Conservation (phyloP, 768 basidiomycete species). For the Hebeloma cylindrosporum region DNA sequence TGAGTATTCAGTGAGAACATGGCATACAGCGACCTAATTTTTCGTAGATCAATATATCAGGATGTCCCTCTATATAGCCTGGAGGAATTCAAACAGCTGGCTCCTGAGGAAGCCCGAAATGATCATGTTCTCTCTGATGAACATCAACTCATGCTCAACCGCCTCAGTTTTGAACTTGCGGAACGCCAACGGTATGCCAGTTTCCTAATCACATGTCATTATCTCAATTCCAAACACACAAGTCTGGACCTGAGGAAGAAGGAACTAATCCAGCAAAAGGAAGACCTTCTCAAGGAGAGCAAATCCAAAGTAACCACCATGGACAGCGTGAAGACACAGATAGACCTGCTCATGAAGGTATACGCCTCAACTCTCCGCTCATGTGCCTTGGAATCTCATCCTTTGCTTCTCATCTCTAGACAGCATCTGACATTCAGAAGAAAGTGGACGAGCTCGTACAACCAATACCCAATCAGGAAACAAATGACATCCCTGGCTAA, state of each 20-base stretch:
- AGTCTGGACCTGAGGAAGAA: slow-evolving; percentile 74
- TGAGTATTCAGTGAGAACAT: slow-evolving; percentile 37
- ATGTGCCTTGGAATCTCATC: slow-evolving; percentile 1
- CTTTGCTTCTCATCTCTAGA: slow-evolving; percentile 37
- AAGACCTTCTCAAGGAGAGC: slow-evolving; percentile 78
- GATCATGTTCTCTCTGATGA: slow-evolving; percentile 62
- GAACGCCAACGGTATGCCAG: slow-evolving; percentile 78
- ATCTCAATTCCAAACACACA: slow-evolving; percentile 11
- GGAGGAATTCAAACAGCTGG: slow-evolving; percentile 66
- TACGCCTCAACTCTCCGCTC: slow-evolving; percentile 7
- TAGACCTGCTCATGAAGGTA: slow-evolving; percentile 77
- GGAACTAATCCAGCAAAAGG: slow-evolving; percentile 68
- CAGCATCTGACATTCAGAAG: slow-evolving; percentile 71
- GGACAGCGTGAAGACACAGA: slow-evolving; percentile 77
- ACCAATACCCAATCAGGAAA: slow-evolving; percentile 32
- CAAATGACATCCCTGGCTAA: slow-evolving; percentile 16
- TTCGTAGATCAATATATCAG: slow-evolving; percentile 79
- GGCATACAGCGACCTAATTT: background rate
- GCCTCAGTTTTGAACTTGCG: slow-evolving; percentile 81
- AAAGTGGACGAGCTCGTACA: slow-evolving; percentile 69
- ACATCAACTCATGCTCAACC: slow-evolving; percentile 86
- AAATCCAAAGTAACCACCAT: slow-evolving; percentile 68
- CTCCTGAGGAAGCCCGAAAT: slow-evolving; percentile 66
- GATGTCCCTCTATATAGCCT: slow-evolving; percentile 74
- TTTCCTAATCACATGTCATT: slow-evolving; percentile 11